phyloP scores from a whole-genome alignment of 2,329 filamentous ascomycete genomes.

The Alternaria hordeiaustralica region DNA sequence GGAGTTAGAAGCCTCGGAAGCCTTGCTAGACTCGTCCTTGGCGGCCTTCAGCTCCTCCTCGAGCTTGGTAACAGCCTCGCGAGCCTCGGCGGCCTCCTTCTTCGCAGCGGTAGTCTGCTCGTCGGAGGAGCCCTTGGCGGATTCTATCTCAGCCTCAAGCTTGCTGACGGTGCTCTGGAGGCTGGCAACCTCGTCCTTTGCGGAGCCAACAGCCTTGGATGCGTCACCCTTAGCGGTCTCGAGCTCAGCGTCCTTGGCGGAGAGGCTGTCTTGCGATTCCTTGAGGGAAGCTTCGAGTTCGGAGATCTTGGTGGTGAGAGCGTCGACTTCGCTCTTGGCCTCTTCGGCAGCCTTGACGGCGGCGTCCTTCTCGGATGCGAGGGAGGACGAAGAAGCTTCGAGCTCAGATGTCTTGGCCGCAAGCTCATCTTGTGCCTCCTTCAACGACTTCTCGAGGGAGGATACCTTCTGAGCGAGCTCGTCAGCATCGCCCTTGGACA shows the following conservation, averaged over 20 bases:
- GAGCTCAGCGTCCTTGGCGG: constrained; percentile 31
- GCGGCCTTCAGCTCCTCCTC: constrained; percentile 24
- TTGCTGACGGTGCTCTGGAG: constrained; percentile 35
- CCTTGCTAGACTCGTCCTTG: constrained; percentile 23
- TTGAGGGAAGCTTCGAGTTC: constrained; percentile 37
- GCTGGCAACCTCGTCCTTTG: constrained; percentile 30
- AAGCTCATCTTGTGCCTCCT: constrained; percentile 33
- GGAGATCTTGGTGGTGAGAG: constrained; percentile 30
- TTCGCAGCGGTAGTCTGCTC: constrained; percentile 19
- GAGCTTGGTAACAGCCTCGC: constrained; percentile 16
- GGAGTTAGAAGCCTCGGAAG: constrained; percentile 23
- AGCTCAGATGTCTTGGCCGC: constrained; percentile 32
- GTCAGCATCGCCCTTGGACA: constrained; percentile 36
- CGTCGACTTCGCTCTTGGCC: constrained; percentile 30
- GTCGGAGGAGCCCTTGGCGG: constrained; percentile 22
- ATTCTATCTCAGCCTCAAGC: constrained; percentile 29
- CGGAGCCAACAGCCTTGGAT: constrained; percentile 19
- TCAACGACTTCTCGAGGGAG: constrained; percentile 35
- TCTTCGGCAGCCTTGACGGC: constrained; percentile 33
- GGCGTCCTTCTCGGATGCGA: constrained; percentile 30
- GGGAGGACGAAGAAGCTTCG: constrained; percentile 23
- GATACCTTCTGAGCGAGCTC: constrained; percentile 33
- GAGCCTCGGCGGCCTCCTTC: constrained; percentile 20
- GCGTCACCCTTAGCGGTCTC: constrained; percentile 22
- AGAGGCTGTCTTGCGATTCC: constrained; percentile 27